Evolutionary conservation across 805 yeast species (phyloP).

Genomic region (Kuraishia borneana): DNA sequence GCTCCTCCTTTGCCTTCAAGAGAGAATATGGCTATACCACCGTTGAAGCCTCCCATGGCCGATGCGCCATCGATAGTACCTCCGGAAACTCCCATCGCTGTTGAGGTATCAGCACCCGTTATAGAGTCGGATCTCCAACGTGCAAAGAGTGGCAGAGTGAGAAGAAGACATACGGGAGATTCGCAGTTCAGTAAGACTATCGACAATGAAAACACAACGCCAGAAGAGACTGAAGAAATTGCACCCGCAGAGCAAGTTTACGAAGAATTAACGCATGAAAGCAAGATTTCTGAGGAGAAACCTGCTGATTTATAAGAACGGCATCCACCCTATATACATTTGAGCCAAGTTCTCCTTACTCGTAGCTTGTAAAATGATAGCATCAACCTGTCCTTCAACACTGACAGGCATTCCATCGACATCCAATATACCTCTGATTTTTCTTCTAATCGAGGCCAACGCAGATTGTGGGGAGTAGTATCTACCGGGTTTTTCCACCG

Average conservation of each 20-base stretch:
- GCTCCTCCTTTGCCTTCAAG: neutral
- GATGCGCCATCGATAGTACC: neutral
- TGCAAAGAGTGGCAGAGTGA: neutral
- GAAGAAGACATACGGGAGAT: neutral
- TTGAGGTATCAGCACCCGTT: neutral
- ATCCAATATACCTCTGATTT: slow-evolving; percentile 73
- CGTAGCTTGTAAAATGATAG: slow-evolving; percentile 73
- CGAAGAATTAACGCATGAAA: too few species aligned
- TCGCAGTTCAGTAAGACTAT: too few species aligned
- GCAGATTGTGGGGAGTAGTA: slow-evolving; percentile 57
- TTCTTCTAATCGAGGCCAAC: slow-evolving; percentile 59
- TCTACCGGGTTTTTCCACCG: slow-evolving; percentile 7
- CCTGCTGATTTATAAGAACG: slow-evolving; percentile 41
- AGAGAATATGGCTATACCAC: neutral
- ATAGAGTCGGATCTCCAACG: neutral
- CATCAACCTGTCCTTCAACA: slow-evolving; percentile 87
- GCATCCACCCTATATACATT: slow-evolving; percentile 94
- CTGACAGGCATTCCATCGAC: slow-evolving; percentile 81
- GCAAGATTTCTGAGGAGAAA: too few species aligned
- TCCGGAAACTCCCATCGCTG: neutral
- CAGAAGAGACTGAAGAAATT: too few species aligned
- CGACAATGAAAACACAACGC: too few species aligned
- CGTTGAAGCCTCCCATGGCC: neutral
- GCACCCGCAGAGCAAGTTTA: too few species aligned
- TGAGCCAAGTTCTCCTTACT: slow-evolving; percentile 58